phyloP scores from a whole-genome alignment of 352 stramenopile genomes.

The Globisporangium takayamanum region DNA sequence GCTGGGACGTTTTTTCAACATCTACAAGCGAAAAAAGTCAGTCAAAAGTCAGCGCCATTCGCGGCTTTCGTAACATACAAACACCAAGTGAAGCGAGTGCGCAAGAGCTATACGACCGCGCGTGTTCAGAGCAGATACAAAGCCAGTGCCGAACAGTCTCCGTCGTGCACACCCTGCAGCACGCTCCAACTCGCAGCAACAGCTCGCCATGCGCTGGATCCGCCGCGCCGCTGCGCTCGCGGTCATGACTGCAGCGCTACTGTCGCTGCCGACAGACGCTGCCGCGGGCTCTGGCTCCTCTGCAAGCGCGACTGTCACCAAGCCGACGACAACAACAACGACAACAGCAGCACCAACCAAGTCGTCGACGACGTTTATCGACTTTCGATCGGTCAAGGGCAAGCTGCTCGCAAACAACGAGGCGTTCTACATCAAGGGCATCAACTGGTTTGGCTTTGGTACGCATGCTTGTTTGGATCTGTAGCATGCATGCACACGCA shows the following conservation, averaged over 20 bases:
- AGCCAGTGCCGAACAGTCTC: constrained; percentile 7
- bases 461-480: constrained; percentile 6
- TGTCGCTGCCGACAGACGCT: background rate
- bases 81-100: background rate
- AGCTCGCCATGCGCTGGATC: constrained; percentile 1
- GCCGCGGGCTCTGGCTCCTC: constrained; percentile 1
- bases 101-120: constrained; percentile 1
- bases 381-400: constrained; percentile 57
- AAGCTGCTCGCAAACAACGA: constrained; percentile 46
- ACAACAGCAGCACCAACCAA: background rate
- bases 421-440: constrained; percentile 57
- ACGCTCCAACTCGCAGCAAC: background rate
- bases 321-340: background rate
- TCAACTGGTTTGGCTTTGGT: constrained; percentile 71
- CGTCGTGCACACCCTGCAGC: background rate
- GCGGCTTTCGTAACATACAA: constrained; percentile 4
- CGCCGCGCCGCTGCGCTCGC: background rate
- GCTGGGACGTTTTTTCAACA: no score
- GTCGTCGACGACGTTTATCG: constrained; percentile 33
- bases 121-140: background rate
- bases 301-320: background rate
- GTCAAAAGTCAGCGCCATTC: no score
- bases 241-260: background rate
- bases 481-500: background rate
- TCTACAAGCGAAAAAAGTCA: no score